A percentile compares a stretch with the other conserved stretches of the same genome.
Conservation (phyloP, 345 rosid genomes). For the Stellera chamaejasme region DNA sequence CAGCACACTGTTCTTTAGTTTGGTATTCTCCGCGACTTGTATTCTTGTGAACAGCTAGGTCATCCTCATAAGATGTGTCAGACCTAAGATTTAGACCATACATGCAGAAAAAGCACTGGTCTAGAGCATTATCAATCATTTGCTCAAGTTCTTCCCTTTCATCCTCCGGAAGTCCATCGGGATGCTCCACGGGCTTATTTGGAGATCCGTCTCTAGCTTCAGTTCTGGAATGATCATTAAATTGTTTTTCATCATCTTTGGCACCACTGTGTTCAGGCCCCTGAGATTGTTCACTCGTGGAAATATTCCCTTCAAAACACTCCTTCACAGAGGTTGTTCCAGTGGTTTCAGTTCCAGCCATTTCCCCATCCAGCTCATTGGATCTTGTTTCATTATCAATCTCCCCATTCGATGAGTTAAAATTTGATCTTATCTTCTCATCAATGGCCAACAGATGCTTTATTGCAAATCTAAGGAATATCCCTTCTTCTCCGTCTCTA, state of each 20-base stretch:
- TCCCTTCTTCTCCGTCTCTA: slow-evolving; percentile 77
- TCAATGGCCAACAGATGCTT: slow-evolving; percentile 90
- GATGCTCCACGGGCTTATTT: slow-evolving; percentile 25
- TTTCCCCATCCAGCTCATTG: slow-evolving; percentile 25
- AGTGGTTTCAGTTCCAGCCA: slow-evolving; percentile 24
- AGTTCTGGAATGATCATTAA: slow-evolving; percentile 19
- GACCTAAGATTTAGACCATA: slow-evolving; percentile 95
- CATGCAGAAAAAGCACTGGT: slow-evolving; percentile 94
- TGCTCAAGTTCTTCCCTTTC: slow-evolving; percentile 89
- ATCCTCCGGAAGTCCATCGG: slow-evolving; percentile 49
- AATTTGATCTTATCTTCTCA: slow-evolving; percentile 75
- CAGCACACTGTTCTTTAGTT: slow-evolving; percentile 95
- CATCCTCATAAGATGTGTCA: slow-evolving; percentile 83
- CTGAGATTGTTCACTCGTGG: slow-evolving; percentile 14
- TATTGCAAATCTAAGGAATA: slow-evolving; percentile 89
- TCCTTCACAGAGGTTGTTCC: slow-evolving; percentile 24
- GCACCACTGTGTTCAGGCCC: slow-evolving; percentile 18
- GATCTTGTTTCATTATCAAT: slow-evolving; percentile 23
- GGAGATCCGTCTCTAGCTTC: slow-evolving; percentile 26
- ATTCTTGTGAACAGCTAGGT: slow-evolving; percentile 79
- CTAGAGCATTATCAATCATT: slow-evolving; percentile 78
- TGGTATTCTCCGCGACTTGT: slow-evolving; percentile 94
- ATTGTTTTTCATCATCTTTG: slow-evolving; percentile 19
- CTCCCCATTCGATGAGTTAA: slow-evolving; percentile 41
- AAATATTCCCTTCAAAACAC: slow-evolving; percentile 29